These are phyloP conservation scores for Candida nonsorbophila DNA, from an alignment of 805 yeast genomes.

Conservation along the genomic window DNA sequence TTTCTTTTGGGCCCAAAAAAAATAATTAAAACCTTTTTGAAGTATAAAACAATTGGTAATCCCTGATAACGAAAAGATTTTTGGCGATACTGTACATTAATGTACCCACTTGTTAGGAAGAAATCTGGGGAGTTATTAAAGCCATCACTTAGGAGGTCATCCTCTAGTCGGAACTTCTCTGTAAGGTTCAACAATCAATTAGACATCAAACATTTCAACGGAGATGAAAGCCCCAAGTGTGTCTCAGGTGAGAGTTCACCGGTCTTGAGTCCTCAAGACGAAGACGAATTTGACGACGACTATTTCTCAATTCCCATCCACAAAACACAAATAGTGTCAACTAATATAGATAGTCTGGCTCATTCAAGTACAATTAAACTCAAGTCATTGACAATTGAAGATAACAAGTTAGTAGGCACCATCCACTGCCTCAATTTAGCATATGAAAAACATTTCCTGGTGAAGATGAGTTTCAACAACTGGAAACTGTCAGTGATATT, in stretches of 20 bases:
- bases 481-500: constrained; percentile 36
- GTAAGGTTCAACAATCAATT: constrained; percentile 5
- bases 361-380: too few species aligned
- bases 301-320: too few species aligned
- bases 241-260: constrained; percentile 3
- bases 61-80: too few species aligned
- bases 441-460: constrained; percentile 27
- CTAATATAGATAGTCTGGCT: too few species aligned
- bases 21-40: too few species aligned
- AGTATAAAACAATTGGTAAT: too few species aligned
- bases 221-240: constrained; percentile 17
- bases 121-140: constrained; percentile 83
- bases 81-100: too few species aligned
- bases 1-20: too few species aligned
- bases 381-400: too few species aligned
- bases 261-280: too few species aligned
- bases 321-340: too few species aligned
- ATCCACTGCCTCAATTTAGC: constrained; percentile 20
- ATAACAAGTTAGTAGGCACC: constrained; percentile 7
- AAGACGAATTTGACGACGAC: too few species aligned
- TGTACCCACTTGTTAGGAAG: constrained; percentile 63
- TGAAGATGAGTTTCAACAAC: constrained; percentile 46
- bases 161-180: constrained; percentile 13
- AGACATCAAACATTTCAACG: constrained; percentile 62
- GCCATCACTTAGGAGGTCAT: constrained; percentile 52